Evolutionary conservation across 148 eudicot genomes (phyloP), one percentile per base, ranked within the genome.

Genomic region (Rhododendron henanense): DNA sequence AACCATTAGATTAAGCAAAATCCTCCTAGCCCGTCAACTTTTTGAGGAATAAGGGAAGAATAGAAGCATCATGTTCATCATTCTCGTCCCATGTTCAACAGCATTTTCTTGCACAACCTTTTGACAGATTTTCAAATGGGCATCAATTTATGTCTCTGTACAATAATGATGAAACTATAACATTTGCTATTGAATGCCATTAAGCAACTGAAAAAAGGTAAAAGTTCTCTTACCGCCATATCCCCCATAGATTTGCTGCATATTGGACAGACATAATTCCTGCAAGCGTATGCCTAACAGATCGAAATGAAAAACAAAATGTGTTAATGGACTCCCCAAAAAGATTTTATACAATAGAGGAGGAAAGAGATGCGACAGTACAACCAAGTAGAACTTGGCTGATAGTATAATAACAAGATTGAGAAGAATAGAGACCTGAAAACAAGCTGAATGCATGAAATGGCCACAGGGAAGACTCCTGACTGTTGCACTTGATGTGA

Each of bases 191-290:
- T 10, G n/a, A 16, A 44, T 78, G 7, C 53, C 35, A 80, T 31
- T 31, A 80, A 33, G 63, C 16, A 53, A 81, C 69, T 47, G 9
- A 45, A 28, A 83, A 39, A 85, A 59, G 7, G 6, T 53, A 37
- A 57, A 51, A 80, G 33, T 39, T 69, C 80, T 21, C 93, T 90
- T 91, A 96, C 98, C 91, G 98, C 95, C 98, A 96, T 96, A 88
- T 96, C 98, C 82, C 98, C 98, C 87, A 96, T 90, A 2, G 98
- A 93, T 88, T 96, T 96, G 94, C 98, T 93, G 86, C 98, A 96
- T 73, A 96, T 93, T 79, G 98, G 98, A 88, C 98, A 96, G 78
- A 91, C 83, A 87, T 96, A 96, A 85, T 90, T 94, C 87, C 95
- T 96, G 93, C 96, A 91, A 78, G 98, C 93, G 88, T 96, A 96